Percentiles rank a stretch among this genome's conserved stretches.
Evolutionary conservation across 768 basidiomycete species (phyloP).

Genomic region (Rhodosporidiobolus odoratus): DNA sequence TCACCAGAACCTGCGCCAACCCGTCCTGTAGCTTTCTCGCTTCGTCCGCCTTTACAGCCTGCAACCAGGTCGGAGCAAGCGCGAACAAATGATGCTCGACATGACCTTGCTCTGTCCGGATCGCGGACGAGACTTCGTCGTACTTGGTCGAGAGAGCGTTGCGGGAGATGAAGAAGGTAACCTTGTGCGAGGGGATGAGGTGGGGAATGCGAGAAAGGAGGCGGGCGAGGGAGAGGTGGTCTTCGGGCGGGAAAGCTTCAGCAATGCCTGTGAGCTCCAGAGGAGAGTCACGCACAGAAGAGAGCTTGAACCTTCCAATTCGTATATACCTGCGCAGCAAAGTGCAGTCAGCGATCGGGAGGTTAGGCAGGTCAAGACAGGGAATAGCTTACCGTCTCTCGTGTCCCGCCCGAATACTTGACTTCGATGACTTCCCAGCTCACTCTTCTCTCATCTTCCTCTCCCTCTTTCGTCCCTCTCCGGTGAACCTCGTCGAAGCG

Average conservation of each 20-base stretch:
- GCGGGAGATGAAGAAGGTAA: slow-evolving; percentile 26
- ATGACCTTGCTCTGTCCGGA: slow-evolving; percentile 21
- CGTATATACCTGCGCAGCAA: slow-evolving; percentile 19
- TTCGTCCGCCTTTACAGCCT: slow-evolving; percentile 12
- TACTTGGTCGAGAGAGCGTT: slow-evolving; percentile 9
- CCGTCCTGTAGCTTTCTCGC: slow-evolving; percentile 6
- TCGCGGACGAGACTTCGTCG: slow-evolving; percentile 1
- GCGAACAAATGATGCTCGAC: slow-evolving; percentile 33
- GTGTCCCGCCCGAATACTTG: slow-evolving; percentile 15
- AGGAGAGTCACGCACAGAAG: slow-evolving; percentile 5
- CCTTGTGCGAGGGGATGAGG: slow-evolving; percentile 27
- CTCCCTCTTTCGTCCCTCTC: not conserved
- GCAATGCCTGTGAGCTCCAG: not conserved
- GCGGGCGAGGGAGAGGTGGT: slow-evolving; percentile 26
- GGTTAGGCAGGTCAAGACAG: not conserved
- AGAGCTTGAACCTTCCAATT: slow-evolving; percentile 31
- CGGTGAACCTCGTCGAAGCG: slow-evolving; percentile 10
- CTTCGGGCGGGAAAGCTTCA: not conserved
- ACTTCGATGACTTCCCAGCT: slow-evolving; percentile 31
- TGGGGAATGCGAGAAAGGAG: slow-evolving; percentile 7
- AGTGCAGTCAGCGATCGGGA: rapidly evolving
- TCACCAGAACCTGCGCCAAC: not conserved
- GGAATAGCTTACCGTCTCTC: not conserved
- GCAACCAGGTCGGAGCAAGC: slow-evolving; percentile 23
- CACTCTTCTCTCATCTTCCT: not conserved